phyloP scores from a whole-genome alignment of 2,329 filamentous ascomycete genomes.

The Cercospora berteroae region DNA sequence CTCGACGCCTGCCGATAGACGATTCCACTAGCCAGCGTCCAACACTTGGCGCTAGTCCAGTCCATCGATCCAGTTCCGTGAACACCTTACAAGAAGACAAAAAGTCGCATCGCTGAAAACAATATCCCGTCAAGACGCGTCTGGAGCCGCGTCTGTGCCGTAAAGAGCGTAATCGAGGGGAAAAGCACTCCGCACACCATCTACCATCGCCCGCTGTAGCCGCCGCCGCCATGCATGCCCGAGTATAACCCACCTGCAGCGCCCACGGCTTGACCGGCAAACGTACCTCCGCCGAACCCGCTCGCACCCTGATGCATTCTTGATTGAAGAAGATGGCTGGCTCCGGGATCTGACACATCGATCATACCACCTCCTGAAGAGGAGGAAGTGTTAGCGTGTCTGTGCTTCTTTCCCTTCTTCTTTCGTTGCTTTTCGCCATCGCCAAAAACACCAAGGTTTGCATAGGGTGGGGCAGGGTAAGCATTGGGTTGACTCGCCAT shows the following conservation, averaged over 20 bases:
- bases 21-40: slow-evolving; percentile 29
- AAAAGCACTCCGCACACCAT: slow-evolving; percentile 18
- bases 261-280: slow-evolving; percentile 27
- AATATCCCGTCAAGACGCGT: slow-evolving; percentile 21
- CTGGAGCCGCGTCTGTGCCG: slow-evolving; percentile 19
- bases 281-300: slow-evolving; percentile 44
- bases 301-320: slow-evolving; percentile 88
- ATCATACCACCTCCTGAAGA: slow-evolving; percentile 92
- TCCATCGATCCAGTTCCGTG: slow-evolving; percentile 25
- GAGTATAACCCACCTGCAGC: slow-evolving; percentile 31
- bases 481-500: slow-evolving; percentile 27
- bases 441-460: slow-evolving; percentile 29
- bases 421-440: slow-evolving; percentile 61
- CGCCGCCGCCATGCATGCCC: slow-evolving; percentile 36
- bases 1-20: slow-evolving; percentile 26
- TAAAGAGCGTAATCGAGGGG: slow-evolving; percentile 5
- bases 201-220: slow-evolving; percentile 35
- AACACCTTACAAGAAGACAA: slow-evolving; percentile 32
- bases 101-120: slow-evolving; percentile 23
- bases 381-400: slow-evolving; percentile 99
- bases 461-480: slow-evolving; percentile 27
- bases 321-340: slow-evolving; percentile 86
- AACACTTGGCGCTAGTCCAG: slow-evolving; percentile 33
- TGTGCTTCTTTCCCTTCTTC: slow-evolving; percentile 99
- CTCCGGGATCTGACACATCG: slow-evolving; percentile 84